Evolutionary conservation across 306 rosid genomes (phyloP).

Genomic region (Ziziphus jujuba): DNA sequence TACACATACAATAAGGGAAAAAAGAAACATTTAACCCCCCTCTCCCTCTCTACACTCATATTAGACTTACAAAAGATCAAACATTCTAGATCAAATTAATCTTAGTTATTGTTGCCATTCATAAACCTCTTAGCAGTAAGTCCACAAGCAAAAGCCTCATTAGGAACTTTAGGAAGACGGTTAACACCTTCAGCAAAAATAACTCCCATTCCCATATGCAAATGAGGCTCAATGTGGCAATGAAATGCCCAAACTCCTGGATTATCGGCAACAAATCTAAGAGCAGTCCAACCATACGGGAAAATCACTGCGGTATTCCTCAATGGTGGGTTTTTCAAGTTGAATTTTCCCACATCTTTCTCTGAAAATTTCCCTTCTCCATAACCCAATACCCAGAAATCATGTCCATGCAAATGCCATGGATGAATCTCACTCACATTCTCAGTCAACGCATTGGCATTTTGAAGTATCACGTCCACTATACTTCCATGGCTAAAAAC

Average conservation of each 20-base stretch:
- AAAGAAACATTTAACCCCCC: too few species aligned
- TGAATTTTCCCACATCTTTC: slow-evolving; percentile 39
- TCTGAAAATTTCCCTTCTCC: slow-evolving; percentile 70
- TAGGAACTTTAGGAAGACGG: slow-evolving; percentile 36
- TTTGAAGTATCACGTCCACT: slow-evolving; percentile 70
- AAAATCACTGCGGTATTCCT: slow-evolving; percentile 62
- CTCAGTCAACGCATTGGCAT: slow-evolving; percentile 41
- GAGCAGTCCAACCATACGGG: slow-evolving; percentile 82
- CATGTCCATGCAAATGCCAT: slow-evolving; percentile 92
- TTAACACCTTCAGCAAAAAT: slow-evolving; percentile 58
- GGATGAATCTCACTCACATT: slow-evolving; percentile 79
- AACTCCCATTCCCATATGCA: slow-evolving; percentile 90
- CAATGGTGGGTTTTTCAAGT: slow-evolving; percentile 68
- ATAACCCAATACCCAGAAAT: slow-evolving; percentile 83
- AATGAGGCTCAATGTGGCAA: slow-evolving; percentile 85
- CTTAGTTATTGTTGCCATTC: not conserved
- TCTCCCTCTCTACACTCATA: too few species aligned
- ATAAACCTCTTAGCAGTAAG: slow-evolving; percentile 28
- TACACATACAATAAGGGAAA: too few species aligned
- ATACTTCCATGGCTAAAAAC: slow-evolving; percentile 24
- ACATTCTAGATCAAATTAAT: too few species aligned
- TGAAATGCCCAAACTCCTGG: slow-evolving; percentile 92
- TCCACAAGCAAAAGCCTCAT: slow-evolving; percentile 55
- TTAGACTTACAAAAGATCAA: too few species aligned
- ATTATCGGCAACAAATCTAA: slow-evolving; percentile 71